A percentile compares a stretch with the other conserved stretches of the same genome.
These are phyloP conservation scores for Nematocida parisii DNA, from an alignment of 371 early-diverging fungal species.

Conservation along the genomic window DNA sequence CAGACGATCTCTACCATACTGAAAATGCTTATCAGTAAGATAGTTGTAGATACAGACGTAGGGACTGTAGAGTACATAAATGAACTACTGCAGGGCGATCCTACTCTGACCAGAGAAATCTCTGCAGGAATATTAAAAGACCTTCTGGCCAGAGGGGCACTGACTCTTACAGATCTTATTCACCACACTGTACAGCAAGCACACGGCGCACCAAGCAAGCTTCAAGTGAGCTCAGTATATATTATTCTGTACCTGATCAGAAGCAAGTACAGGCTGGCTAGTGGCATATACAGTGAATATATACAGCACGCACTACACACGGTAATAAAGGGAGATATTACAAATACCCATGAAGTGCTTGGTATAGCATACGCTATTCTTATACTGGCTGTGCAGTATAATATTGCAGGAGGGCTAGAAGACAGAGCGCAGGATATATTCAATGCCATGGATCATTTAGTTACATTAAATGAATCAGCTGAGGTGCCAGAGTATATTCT, in stretches of 20 bases:
- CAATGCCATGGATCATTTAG: background rate
- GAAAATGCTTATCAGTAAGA: constrained; percentile 6
- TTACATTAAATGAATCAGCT: background rate
- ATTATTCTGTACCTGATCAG: background rate
- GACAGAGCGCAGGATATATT: background rate
- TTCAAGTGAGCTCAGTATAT: background rate
- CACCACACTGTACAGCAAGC: background rate
- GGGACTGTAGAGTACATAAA: background rate
- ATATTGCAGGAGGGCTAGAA: background rate
- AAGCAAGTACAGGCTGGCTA: background rate
- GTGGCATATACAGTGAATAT: background rate
- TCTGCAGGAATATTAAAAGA: background rate
- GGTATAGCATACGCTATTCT: background rate
- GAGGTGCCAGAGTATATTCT: background rate
- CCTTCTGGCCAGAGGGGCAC: background rate
- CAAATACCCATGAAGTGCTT: background rate
- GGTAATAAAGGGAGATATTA: background rate
- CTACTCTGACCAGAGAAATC: background rate
- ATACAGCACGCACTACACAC: background rate
- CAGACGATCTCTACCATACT: background rate
- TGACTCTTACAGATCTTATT: background rate
- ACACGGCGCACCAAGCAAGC: too few relatives aligned
- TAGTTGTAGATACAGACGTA: background rate
- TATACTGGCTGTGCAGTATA: background rate
- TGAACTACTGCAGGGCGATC: constrained; percentile 1